Base-by-base conservation (phyloP, 2,329 filamentous ascomycete species). In the Ceratocystis lukuohia region DNA sequence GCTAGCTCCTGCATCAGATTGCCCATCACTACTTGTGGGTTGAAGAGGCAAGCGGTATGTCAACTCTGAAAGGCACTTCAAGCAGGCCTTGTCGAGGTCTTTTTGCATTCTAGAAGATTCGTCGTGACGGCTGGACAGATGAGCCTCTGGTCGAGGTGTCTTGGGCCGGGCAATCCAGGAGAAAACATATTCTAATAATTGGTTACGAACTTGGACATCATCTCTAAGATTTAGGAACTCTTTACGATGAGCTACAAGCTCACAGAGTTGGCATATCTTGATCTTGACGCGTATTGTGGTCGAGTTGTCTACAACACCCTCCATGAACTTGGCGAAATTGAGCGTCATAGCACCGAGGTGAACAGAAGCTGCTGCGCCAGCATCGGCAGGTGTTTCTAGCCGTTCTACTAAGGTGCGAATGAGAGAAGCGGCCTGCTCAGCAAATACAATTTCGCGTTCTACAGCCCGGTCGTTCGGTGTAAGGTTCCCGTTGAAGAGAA, bases 151-250 rank as follows among this genome's bases (percentile, higher is more conserved):
- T 5, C 75, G 76, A 0, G 82, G 79, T 20, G 82, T 81, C 15
- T 80, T 79, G 20, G 84, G 83, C 10, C 84, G 79, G 30, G 84
- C 81, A 70, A 88, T 87, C 86, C 86, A 88, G 68, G 83, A 80
- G 69, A 87, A 87, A 45, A 88, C 83, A 67, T 84, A 84, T 71
- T 88, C 85, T 10, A 88, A 76, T 15, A 88, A 76, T 71, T 88
- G 85, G 69, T 88, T 88, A 65, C 86, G 78, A 70, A 87, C 86
- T 33, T 84, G 81, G 48, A 88, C 83, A 72, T 88, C 86, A 70
- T 88, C 85, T 63, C 86, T 80, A 10, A 88, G 75, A 70, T 87
- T 88, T 53, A 88, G 75, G 63, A 88, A 81, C 70, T 88, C 85
- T 70, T 87, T 88, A 69, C 85, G 81, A 72, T 81, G 82, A 12